Evolutionary conservation across 2,329 filamentous ascomycete species (phyloP), one percentile per base, ranked within the genome.

Genomic region (Huntiella savannae): DNA sequence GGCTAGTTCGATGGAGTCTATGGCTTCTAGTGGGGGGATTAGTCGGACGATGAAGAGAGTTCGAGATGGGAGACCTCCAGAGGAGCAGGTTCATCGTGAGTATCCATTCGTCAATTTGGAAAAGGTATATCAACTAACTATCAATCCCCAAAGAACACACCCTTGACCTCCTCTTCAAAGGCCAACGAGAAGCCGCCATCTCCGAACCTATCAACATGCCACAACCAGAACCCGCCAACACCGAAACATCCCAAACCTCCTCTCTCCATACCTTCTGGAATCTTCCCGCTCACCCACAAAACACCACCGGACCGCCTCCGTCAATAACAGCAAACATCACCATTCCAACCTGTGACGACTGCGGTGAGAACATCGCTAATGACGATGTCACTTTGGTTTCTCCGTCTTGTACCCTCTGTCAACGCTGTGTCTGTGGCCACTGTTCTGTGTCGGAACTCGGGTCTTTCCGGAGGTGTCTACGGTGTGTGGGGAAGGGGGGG

Each of bases 211-310:
- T 48, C 19, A 42, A 22, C 12, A 16, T 19, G 8, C 44, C n/a
- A 40, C 5, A 37, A 40, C 37, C 44, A 16, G 10, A 37, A 17
- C 11, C 16, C 33, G n/a, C 8, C 15, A 15, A 6, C 28, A 36
- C 28, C 19, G 36, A 39, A 19, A n/a, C 13, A 6, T 37, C 32
- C 19, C 10, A 15, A 15, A 13, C 32, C 0, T n/a, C 35, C 5
- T 75, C 69, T 0, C 61, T 79, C 0, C 73, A 78, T 56, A 69
- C 62, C 36, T 79, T 77, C 59, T 79, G 73, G 73, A 65, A 66
- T n/a, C 63, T 77, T 11, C 35, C 19, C 65, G 62, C 1, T 60
- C 62, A 0, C 56, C 60, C 58, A 3, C 52, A 54, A 2, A 49
- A 52, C 6, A 10, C 33, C 4, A 6, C 33, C 3, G 19, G 13